phyloP scores from a whole-genome alignment of 192 early-diverging fungal genomes.

The Chytriomyces sp. region DNA sequence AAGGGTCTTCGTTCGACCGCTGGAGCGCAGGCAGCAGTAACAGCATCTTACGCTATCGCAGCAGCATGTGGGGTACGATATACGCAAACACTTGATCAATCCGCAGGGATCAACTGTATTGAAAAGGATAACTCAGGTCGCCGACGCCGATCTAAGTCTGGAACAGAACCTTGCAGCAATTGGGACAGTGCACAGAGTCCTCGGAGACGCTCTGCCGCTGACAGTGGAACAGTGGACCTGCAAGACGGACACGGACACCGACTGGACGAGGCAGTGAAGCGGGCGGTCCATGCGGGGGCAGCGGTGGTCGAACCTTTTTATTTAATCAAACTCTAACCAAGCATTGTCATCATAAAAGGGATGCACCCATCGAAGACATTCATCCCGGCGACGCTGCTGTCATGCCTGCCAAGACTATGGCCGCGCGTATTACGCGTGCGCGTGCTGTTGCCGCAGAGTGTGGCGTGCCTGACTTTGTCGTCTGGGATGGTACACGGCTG shows the following conservation, averaged over 20 bases:
- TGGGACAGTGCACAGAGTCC: constrained; percentile 32
- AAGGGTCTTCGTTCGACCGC: background rate
- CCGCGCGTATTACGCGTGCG: constrained; percentile 21
- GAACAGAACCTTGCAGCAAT: constrained; percentile 44
- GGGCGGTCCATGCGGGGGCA: background rate
- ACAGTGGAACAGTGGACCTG: constrained; percentile 42
- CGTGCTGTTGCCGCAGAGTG: constrained; percentile 35
- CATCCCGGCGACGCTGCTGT: background rate
- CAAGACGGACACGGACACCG: constrained; percentile 48
- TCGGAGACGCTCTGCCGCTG: constrained; percentile 18
- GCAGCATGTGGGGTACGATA: constrained; percentile 34
- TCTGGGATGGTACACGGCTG: too few relatives aligned
- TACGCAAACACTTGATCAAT: too few relatives aligned
- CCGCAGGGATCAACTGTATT: too few relatives aligned
- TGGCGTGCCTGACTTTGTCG: constrained; percentile 53
- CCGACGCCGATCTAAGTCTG: constrained; percentile 44
- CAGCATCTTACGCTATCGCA: constrained; percentile 48
- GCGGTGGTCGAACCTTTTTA: background rate
- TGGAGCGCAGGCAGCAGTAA: constrained; percentile 48
- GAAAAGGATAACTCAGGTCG: background rate
- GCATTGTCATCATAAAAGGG: too few relatives aligned
- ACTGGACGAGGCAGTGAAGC: constrained; percentile 3
- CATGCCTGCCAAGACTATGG: background rate
- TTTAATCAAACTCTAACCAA: too few relatives aligned
- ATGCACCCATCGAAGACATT: background rate